Conservation (phyloP, 176 grass and related monocot genomes). For the Canna indica region DNA sequence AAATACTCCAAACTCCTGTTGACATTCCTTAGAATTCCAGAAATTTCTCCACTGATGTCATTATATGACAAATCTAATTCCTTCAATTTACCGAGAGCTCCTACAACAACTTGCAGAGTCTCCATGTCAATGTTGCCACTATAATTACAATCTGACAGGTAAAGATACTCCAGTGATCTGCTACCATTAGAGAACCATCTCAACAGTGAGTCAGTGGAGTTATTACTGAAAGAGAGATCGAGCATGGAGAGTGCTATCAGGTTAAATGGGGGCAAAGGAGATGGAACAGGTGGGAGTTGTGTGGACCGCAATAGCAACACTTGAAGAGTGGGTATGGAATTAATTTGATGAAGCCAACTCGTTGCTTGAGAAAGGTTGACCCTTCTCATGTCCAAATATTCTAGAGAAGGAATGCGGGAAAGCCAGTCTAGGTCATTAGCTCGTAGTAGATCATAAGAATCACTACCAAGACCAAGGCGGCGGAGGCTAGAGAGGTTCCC, state of each 20-base stretch:
- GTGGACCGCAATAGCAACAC: neutral
- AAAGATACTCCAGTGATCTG: constrained; percentile 10
- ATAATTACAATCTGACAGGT: constrained; percentile 10
- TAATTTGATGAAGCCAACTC: neutral
- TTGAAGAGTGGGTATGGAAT: neutral
- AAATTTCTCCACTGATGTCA: neutral
- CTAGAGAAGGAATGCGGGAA: neutral
- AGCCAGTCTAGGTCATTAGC: neutral
- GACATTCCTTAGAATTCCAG: neutral
- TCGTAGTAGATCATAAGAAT: accelerated
- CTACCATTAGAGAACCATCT: too few species aligned
- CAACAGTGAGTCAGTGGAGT: too few species aligned
- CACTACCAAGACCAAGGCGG: constrained; percentile 14
- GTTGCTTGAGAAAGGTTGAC: neutral
- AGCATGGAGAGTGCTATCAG: too few species aligned
- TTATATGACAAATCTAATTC: neutral
- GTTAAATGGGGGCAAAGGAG: neutral
- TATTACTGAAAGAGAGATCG: too few species aligned
- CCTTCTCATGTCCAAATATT: neutral
- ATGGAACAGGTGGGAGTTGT: constrained; percentile 7
- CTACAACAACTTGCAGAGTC: constrained; percentile 17
- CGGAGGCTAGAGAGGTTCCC: constrained; percentile 23
- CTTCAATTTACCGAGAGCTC: constrained; percentile 12
- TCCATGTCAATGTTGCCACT: neutral
- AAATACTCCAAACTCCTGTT: neutral